Base-by-base conservation (phyloP, 2,329 filamentous ascomycete species). In the Macrophomina tecta region DNA sequence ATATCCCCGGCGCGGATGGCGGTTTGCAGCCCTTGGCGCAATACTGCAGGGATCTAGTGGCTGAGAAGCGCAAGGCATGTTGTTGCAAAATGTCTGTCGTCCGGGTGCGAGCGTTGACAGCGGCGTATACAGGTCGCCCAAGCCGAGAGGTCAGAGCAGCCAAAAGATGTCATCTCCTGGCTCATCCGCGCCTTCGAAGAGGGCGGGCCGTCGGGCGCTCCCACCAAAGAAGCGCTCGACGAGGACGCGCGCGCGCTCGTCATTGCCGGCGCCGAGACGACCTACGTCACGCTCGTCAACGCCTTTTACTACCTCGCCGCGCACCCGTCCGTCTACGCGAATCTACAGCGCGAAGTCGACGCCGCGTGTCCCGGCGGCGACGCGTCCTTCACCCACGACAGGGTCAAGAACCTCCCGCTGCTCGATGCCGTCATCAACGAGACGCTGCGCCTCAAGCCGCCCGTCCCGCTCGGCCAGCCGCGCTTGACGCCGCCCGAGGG, bases 301-400 rank as follows among this genome's bases (percentile, higher is more conserved):
- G 77, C 75, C 1, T 76, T 83, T 68, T 82, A 81, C 74, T 82
- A 83, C 71, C 77, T 83, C 36, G 73, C 79, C 11, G 75, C 79
- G 38, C 80, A 82, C 68, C 71, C 78, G 2, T 55, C 68, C 16
- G 73, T 73, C 5, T 71, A 82, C 55, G 69, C 73, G 51, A 73
- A 73, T 36, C 67, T 79, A 11, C 73, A 70, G 64, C 69, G 73
- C 3, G 78, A 79, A 61, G 73, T 81, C 56, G 72, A 77, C 49
- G 69, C 70, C 7, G 79, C 79, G 56, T 70, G 71, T 1, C 76
- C 78, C 30, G 77, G 78, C 60, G 75, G 80, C n/a, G 79, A 80
- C 4, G 30, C 76, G 1, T 73, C 75, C 4, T 66, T 45, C 34
- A 42, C 9, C 5, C 49, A 60, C 18, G 55, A 61, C 4, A 40